phyloP scores from a whole-genome alignment of 2,329 filamentous ascomycete species.

The Arthrobotrys entomopaga region DNA sequence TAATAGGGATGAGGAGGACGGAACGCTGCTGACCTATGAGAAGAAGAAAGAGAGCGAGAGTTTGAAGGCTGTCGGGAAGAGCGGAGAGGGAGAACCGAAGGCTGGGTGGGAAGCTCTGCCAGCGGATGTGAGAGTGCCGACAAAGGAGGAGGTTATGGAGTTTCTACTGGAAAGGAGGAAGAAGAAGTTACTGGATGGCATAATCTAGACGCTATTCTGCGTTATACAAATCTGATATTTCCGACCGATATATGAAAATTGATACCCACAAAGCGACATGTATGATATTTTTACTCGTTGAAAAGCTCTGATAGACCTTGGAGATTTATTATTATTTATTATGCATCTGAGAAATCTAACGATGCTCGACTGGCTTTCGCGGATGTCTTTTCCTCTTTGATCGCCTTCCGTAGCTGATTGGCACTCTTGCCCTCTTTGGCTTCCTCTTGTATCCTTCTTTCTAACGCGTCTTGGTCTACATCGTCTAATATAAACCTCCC shows the following conservation, averaged over 20 bases:
- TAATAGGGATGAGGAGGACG: slow-evolving; percentile 90
- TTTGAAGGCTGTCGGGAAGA: slow-evolving; percentile 72
- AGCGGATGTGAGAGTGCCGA: slow-evolving; percentile 84
- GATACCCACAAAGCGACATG: slow-evolving; percentile 50
- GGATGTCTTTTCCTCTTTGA: slow-evolving; percentile 58
- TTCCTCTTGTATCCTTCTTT: slow-evolving; percentile 66
- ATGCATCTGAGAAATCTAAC: slow-evolving; percentile 13
- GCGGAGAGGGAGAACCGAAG: slow-evolving; percentile 69
- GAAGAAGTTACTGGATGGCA: slow-evolving; percentile 83
- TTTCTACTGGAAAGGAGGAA: slow-evolving; percentile 88
- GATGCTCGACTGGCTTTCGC: slow-evolving; percentile 34
- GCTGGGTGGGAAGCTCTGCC: slow-evolving; percentile 85
- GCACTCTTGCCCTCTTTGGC: slow-evolving; percentile 56
- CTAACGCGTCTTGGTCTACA: slow-evolving; percentile 71
- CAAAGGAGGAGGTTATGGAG: slow-evolving; percentile 89
- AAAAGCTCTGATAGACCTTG: neutral
- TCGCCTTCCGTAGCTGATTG: slow-evolving; percentile 55
- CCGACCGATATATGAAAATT: slow-evolving; percentile 8
- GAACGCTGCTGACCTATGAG: slow-evolving; percentile 81
- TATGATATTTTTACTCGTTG: slow-evolving; percentile 28
- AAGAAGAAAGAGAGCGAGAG: slow-evolving; percentile 83
- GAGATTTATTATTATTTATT: slow-evolving; percentile 10
- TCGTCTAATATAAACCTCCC: slow-evolving; percentile 84
- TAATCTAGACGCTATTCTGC: slow-evolving; percentile 63
- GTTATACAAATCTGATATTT: neutral